Evolutionary conservation across 1,284 basidiomycete species (phyloP), one percentile per base, ranked within the genome.

Genomic region (Neolentinus lepideus): DNA sequence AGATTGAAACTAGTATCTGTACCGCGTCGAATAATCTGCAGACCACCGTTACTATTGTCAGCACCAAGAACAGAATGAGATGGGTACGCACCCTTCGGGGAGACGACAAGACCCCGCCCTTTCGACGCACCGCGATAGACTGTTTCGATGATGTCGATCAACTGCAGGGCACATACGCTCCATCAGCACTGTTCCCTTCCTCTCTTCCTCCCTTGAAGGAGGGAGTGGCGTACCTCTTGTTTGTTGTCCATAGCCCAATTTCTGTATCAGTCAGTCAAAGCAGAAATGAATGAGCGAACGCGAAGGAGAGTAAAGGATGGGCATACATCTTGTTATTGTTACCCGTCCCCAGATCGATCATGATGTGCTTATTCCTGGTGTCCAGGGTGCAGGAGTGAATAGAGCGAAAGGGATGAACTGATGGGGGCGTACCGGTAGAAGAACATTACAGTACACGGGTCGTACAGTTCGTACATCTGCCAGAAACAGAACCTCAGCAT

Each of bases 251-350:
- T 95, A 24, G 94, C 84, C 94, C 94, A 98, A 71, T 96, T 97
- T 70, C 94, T 95, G 60, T 59, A 53, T 25, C 38, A 33, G 26
- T 4, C 6, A 12, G 29, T 31, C 16, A 47, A 51, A 51, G 38
- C n/a, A n/a, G n/a, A n/a, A n/a, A n/a, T n/a, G 51, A 53, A 46
- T 22, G 27, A 45, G 50, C 25, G 36, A 24, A 56, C 52, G 45
- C 48, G 24, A 53, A 47, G 8, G n/a, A 2, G 35, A 11, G 9
- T 55, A 25, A 21, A 6, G 53, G 27, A 36, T 25, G 8, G 21
- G 79, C 90, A 60, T 59, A 93, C 92, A 98, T 97, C 76, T 99
- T 99, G 76, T 99, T 99, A 74, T 99, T 99, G 75, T 99, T 98
- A 77, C 97, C 96, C 52, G 96, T 99, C 14, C 96, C 95, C 63